phyloP scores from a whole-genome alignment of 495 filamentous ascomycete genomes.

The Podospora comata region DNA sequence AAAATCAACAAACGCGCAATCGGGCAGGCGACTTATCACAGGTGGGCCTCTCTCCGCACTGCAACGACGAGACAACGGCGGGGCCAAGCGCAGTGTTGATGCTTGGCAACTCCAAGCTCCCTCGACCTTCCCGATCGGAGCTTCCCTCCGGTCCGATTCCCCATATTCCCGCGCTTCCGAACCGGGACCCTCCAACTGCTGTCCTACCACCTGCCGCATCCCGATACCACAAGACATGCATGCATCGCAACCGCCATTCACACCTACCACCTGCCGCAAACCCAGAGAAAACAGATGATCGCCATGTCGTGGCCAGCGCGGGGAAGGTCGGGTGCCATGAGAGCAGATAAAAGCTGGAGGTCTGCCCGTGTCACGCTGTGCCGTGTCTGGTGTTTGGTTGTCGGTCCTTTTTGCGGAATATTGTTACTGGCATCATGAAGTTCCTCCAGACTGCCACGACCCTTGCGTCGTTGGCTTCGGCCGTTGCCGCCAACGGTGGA shows the following conservation, averaged over 20 bases:
- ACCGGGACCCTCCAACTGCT: too few species aligned
- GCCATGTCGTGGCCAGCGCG: background rate
- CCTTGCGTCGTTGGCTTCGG: constrained; percentile 1
- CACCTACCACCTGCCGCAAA: background rate
- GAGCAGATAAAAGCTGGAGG: background rate
- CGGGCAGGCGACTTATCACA: background rate
- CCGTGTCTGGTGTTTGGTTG: background rate
- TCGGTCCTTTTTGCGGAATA: background rate
- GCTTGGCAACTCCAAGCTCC: background rate
- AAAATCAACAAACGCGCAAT: background rate
- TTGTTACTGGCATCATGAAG: background rate
- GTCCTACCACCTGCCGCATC: background rate
- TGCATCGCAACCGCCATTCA: background rate
- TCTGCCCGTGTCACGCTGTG: background rate
- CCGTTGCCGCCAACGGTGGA: constrained; percentile 6
- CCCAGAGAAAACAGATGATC: background rate
- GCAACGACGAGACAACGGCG: background rate
- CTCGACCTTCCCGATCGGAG: constrained; percentile 1
- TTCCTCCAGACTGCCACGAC: constrained; percentile 8
- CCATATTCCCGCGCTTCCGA: too few species aligned
- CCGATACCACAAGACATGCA: background rate
- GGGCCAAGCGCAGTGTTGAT: background rate
- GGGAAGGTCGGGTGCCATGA: background rate
- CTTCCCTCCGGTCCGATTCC: background rate
- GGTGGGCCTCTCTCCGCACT: background rate